Evolutionary conservation across 768 basidiomycete genomes (phyloP).

Genomic region (Ramaria sp.): DNA sequence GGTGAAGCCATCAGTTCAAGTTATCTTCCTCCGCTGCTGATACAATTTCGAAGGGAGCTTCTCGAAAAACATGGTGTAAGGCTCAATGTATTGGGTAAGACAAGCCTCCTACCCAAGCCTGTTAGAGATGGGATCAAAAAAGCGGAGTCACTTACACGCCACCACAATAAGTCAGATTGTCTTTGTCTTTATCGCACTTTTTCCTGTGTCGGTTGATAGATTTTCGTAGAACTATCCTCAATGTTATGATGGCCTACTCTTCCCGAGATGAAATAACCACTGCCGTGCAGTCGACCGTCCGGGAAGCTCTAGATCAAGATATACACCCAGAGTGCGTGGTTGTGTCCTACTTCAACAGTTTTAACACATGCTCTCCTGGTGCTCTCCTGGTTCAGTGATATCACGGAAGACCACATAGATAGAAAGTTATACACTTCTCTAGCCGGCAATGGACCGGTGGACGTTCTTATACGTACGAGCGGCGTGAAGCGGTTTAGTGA

Average conservation of each 20-base stretch:
- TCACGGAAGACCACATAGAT: constrained; percentile 62
- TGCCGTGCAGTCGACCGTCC: constrained; percentile 43
- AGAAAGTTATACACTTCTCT: constrained; percentile 53
- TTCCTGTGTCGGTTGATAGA: not conserved
- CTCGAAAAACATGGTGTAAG: constrained; percentile 76
- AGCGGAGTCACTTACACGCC: constrained; percentile 67
- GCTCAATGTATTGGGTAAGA: constrained; percentile 72
- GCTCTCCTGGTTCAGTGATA: constrained; percentile 23
- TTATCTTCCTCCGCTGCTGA: not conserved
- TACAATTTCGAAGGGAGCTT: constrained; percentile 31
- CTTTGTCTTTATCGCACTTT: not conserved
- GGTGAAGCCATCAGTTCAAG: constrained; percentile 16
- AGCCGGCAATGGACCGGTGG: constrained; percentile 67
- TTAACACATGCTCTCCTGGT: constrained; percentile 2
- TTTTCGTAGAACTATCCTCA: constrained; percentile 62
- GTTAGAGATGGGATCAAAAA: constrained; percentile 58
- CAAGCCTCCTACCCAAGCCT: constrained; percentile 60
- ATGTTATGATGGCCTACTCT: constrained; percentile 88
- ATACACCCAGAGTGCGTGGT: constrained; percentile 30
- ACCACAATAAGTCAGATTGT: constrained; percentile 52
- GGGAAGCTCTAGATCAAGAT: constrained; percentile 16
- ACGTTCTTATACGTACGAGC: constrained; percentile 84
- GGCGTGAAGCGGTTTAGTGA: constrained; percentile 85
- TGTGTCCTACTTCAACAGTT: constrained; percentile 18
- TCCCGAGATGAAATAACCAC: constrained; percentile 86